Base-by-base conservation (phyloP, 805 yeast genomes). In the Yamadazyma endophytica region DNA sequence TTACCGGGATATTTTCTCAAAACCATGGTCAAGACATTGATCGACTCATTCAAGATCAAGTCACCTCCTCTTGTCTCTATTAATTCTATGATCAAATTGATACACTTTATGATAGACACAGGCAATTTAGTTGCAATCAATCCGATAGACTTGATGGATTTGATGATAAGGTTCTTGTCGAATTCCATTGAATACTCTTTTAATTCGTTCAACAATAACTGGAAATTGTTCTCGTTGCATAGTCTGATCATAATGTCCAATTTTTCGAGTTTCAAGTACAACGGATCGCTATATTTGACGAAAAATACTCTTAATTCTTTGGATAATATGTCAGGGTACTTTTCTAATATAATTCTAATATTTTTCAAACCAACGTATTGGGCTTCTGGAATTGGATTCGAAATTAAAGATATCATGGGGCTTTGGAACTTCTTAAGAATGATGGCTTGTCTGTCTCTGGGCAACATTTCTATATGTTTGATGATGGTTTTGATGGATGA, bases 291-390 rank as follows among this genome's bases (percentile, higher is more conserved):
- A 64, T 75, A 88, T 56, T 88, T 88, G 52, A 90, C 79, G 67
- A 85, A 90, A 49, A 92, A 92, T 6, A 89, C 92, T 44, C 95
- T 75, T 47, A 88, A 64, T 52, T 90, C 96, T 42, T 78, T 77
- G 12, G 82, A 68, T 37, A 90, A 66, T 14, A 90, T 68, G 29
- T 69, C 71, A 4, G 98, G 97, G 56, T 85, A 87, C 56, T 84
- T 84, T 51, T 89, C 96, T 41, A 90, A 68, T 27, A 90, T 79
- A 46, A 90, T 82, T 54, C 96, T 73, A 39, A 92, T 88, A 57
- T 92, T 92, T 54, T 88, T 82, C 48, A 90, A 67, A 1, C 96
- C 92, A 27, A 90, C 96, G 49, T 82, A 90, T 59, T 92, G 97
- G 28, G 94, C 85, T 57, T 92, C 98, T 1, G 96, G 95, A 19